phyloP scores from a whole-genome alignment of 2,329 filamentous ascomycete species.

The Tothia fuscella region DNA sequence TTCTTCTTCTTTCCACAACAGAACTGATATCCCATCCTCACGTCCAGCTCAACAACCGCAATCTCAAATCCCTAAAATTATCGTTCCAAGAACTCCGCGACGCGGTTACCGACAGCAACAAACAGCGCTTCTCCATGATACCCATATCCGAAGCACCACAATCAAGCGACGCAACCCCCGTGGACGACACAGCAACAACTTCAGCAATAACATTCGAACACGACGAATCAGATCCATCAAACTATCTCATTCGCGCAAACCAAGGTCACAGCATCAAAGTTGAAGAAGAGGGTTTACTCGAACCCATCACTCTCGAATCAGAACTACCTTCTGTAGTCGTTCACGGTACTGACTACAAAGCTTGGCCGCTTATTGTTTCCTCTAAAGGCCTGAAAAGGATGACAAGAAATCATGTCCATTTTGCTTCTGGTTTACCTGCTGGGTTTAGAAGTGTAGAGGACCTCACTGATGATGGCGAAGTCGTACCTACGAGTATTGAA shows the following conservation, averaged over 20 bases:
- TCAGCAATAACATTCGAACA: slow-evolving; percentile 10
- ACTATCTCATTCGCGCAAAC: slow-evolving; percentile 86
- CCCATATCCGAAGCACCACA: slow-evolving; percentile 27
- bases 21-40: neutral
- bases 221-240: slow-evolving; percentile 36
- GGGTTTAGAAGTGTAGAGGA: slow-evolving; percentile 24
- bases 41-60: slow-evolving; percentile 44
- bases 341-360: slow-evolving; percentile 78
- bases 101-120: slow-evolving; percentile 66
- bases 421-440: slow-evolving; percentile 58
- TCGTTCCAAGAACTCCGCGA: slow-evolving; percentile 61
- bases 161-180: slow-evolving; percentile 41
- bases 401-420: slow-evolving; percentile 82
- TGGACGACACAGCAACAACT: slow-evolving; percentile 41
- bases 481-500: too few relatives aligned
- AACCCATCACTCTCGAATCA: slow-evolving; percentile 46
- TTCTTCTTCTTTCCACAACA: neutral
- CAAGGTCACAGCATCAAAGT: slow-evolving; percentile 82
- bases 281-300: slow-evolving; percentile 59
- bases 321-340: slow-evolving; percentile 58
- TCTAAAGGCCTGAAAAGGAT: slow-evolving; percentile 70
- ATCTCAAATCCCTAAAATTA: slow-evolving; percentile 57
- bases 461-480: neutral
- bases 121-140: slow-evolving; percentile 79
- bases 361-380: slow-evolving; percentile 64